Base-by-base conservation (phyloP, 148 eudicot species). In the Fagopyrum esculentum region DNA sequence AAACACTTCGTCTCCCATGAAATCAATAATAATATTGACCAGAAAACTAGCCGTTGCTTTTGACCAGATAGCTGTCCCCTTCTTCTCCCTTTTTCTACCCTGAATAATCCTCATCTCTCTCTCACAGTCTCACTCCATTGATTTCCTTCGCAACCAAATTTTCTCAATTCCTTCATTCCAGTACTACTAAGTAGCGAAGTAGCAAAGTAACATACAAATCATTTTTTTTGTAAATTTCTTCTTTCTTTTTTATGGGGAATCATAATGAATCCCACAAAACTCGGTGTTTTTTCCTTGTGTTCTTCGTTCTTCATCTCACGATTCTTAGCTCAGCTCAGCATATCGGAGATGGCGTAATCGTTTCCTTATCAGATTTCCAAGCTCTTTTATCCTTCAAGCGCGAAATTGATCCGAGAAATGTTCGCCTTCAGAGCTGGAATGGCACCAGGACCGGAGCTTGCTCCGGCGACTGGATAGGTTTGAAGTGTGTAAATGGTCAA, bases 381-480 rank as follows among this genome's bases (percentile, higher is more conserved):
- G 82, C 91, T 0, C 84, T 93, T 7, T 68, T 48, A 22, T 89
- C 91, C 17, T 10, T 93, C 19, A 87, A 91, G 63, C 85, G 74
- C 0, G 90, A 88, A 13, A 54, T 85, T 2, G 96, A 88, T 48
- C 71, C 71, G 0, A 81, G 79, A 43, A 87, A 88, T 40, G 75
- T 83, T 19, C 57, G 89, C 16, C 73, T 93, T 6, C 73, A 71
- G 29, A 89, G 86, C 87, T 91, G 97, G 93, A 88, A 88, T 50
- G 85, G 83, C 17, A 79, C 77, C 16, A 78, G 84, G 16, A 10
- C 3, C 64, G 86, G 82, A 55, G 89, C 88, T 19, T 93, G 98
- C 69, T 87, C 94, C 2, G 97, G 95, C 9, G 82, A 74, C n/a
- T 93, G 97, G 97, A 77, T 80, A 4, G 98, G 97, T 15, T 82